Evolutionary conservation across 305 asterid genomes (phyloP).

Genomic region (Ajuga reptans): DNA sequence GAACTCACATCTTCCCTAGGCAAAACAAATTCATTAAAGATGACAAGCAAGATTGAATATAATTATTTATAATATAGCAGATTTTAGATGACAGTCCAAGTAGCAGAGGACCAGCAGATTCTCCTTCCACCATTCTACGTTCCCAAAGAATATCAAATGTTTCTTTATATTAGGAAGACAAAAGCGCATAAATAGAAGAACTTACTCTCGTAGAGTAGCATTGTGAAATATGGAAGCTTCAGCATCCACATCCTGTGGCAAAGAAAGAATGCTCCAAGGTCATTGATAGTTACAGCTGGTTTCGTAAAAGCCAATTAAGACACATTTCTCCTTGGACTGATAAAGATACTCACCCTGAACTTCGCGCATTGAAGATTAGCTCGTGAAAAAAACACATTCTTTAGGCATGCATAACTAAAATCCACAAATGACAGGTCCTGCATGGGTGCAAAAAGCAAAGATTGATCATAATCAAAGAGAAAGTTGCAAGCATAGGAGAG

Average conservation of each 20-base stretch:
- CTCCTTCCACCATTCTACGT: conserved; percentile 7
- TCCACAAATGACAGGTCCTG: conserved; percentile 89
- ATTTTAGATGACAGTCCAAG: background rate
- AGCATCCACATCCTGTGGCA: conserved; percentile 83
- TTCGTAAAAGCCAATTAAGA: conserved; percentile 14
- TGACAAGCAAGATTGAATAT: conserved; percentile 13
- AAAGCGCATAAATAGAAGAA: conserved; percentile 6
- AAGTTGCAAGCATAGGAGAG: background rate
- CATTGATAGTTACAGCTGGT: conserved; percentile 14
- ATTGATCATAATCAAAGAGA: background rate
- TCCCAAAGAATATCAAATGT: background rate
- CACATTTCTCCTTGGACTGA: conserved; percentile 4
- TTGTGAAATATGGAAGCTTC: conserved; percentile 84
- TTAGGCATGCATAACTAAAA: conserved; percentile 85
- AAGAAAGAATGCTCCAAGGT: conserved; percentile 23
- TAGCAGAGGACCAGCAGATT: background rate
- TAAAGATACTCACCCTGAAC: conserved; percentile 50
- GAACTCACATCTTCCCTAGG: conserved; percentile 82
- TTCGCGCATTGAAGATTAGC: conserved; percentile 91
- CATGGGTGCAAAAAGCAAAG: conserved; percentile 20
- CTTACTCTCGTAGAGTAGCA: conserved; percentile 88
- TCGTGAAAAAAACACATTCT: conserved; percentile 74
- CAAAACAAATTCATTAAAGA: conserved; percentile 30
- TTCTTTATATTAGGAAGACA: background rate
- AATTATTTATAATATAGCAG: background rate